phyloP scores from a whole-genome alignment of 1,284 basidiomycete genomes.

The Psilocybe mexicana region DNA sequence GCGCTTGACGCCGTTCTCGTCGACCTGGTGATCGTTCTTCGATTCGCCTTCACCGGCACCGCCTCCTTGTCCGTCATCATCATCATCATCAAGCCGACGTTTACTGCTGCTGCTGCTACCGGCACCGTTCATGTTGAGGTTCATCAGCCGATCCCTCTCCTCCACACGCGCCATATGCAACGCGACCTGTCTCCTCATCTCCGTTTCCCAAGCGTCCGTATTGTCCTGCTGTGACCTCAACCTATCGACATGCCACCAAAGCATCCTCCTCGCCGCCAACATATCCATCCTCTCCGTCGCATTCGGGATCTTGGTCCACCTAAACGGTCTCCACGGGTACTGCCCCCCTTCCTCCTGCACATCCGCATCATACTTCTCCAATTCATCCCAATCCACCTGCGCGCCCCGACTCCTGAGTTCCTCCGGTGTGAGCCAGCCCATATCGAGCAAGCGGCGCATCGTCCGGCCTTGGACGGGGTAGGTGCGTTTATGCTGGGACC shows the following conservation, averaged over 20 bases:
- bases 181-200: background rate
- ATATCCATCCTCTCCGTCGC: conserved; percentile 17
- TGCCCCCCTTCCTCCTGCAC: conserved; percentile 2
- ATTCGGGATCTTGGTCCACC: conserved; percentile 8
- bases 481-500: conserved; percentile 29
- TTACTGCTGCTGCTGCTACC: background rate
- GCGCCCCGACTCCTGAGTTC: conserved; percentile 42
- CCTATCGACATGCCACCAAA: background rate
- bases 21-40: background rate
- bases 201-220: conserved; percentile 13
- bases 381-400: conserved; percentile 41
- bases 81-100: background rate
- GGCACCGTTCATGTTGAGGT: background rate
- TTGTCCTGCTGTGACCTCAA: conserved; percentile 11
- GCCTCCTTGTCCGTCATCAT: background rate
- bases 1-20: conserved; percentile 1
- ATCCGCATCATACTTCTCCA: conserved; percentile 36
- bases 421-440: conserved; percentile 46
- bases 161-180: conserved; percentile 1
- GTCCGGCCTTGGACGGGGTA: conserved; percentile 43
- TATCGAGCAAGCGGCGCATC: conserved; percentile 46
- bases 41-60: background rate
- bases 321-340: conserved; percentile 15
- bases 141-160: background rate
- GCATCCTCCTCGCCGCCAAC: background rate